A percentile compares a stretch with the other conserved stretches of the same genome.
Evolutionary conservation across 148 eudicot genomes (phyloP).

Genomic region (Rhododendron henanense): DNA sequence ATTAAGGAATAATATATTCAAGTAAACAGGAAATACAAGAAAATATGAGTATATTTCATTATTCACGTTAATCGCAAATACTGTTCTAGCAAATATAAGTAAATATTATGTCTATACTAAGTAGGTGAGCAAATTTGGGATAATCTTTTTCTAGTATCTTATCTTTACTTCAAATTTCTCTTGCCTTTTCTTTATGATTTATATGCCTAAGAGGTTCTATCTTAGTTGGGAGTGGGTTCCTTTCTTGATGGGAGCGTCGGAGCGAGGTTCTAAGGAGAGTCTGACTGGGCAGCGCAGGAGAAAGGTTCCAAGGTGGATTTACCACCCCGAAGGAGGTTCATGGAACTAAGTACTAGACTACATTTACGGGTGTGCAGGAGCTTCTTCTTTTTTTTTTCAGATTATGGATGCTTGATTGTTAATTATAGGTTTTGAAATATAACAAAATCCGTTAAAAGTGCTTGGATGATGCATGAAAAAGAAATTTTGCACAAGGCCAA

Average conservation of each 20-base stretch:
- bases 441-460: not conserved
- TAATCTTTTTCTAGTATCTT: not conserved
- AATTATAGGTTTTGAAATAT: not conserved
- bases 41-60: not conserved
- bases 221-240: not conserved
- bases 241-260: not conserved
- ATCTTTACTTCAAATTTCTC: not conserved
- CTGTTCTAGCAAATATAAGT: not conserved
- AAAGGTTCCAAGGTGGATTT: not conserved
- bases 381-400: not conserved
- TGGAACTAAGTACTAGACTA: not conserved
- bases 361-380: not conserved
- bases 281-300: not conserved
- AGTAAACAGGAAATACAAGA: not conserved
- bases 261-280: not conserved
- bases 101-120: not conserved
- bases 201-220: not conserved
- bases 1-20: not conserved
- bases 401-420: not conserved
- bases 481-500: not conserved
- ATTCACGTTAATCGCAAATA: not conserved
- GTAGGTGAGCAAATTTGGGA: not conserved
- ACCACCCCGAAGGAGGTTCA: not conserved
- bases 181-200: not conserved
- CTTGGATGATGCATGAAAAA: not conserved